Conservation (phyloP, 169 alveolate species). For the Plasmodium gallinaceum region DNA sequence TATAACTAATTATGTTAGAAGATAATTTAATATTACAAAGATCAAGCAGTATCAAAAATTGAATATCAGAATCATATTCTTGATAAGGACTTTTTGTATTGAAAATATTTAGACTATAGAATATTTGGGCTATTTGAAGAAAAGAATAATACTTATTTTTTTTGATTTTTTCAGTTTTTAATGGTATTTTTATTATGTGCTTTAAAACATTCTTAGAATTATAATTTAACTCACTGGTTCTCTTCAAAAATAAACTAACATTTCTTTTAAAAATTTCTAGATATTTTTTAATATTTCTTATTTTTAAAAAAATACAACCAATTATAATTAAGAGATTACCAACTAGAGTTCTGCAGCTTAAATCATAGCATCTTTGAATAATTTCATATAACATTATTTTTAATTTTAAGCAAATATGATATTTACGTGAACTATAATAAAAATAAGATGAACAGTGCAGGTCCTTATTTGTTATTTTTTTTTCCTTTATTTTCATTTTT, state of each 20-base stretch:
- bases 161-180: conserved; percentile 8
- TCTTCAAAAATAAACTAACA: conserved; percentile 17
- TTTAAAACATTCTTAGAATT: conserved; percentile 39
- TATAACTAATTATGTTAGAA: not conserved
- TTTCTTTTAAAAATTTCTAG: conserved; percentile 55
- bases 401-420: conserved; percentile 33
- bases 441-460: not conserved
- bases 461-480: not conserved
- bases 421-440: not conserved
- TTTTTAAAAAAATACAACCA: conserved; percentile 65
- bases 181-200: conserved; percentile 53
- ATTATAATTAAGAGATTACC: conserved; percentile 67
- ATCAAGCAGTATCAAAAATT: conserved; percentile 52
- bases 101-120: conserved; percentile 35
- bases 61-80: conserved; percentile 62
- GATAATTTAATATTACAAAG: conserved; percentile 42
- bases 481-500: not conserved
- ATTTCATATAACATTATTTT: conserved; percentile 63
- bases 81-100: conserved; percentile 7
- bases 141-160: conserved; percentile 47
- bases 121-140: conserved; percentile 70
- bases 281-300: conserved; percentile 65
- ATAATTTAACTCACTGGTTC: conserved; percentile 55
- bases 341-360: conserved; percentile 43
- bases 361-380: conserved; percentile 61